Evolutionary conservation across 2,329 filamentous ascomycete genomes (phyloP), one percentile per base, ranked within the genome.

Genomic region (Fusarium beomiforme): DNA sequence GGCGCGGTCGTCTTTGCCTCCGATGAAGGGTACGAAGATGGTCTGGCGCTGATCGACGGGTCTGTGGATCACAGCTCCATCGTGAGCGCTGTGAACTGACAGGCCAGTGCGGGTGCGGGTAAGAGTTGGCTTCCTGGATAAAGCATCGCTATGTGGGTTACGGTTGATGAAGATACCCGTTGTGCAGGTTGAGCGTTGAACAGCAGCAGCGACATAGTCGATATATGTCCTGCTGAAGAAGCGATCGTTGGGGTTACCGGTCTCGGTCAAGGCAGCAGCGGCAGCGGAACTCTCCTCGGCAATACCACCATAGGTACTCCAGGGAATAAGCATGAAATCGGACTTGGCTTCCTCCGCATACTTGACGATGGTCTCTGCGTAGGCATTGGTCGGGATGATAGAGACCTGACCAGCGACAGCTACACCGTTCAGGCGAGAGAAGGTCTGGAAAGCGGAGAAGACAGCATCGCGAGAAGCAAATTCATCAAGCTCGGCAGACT

Each of bases 361-460:
- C 29, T 86, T 87, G 37, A 89, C 85, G 12, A 98, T 84, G 0
- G 93, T 93, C 62, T 95, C 93, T 0, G 94, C 90, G 77, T 94
- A 98, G 0, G 91, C 91, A 14, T 88, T 85, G 59, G 94, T 90
- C 0, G 94, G 93, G 2, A 95, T 90, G 50, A 97, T 89, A 1
- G 92, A 90, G 3, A 97, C 91, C 64, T 91, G 92, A 7, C 94
- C 94, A 7, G 93, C 93, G 19, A 95, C 91, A 1, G 93, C 90
- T 2, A 98, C 87, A 69, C 95, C 93, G 77, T 96, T 90, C 42
- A 97, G 88, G 69, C 92, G 92, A 3, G 93, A 94, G 74, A 98
- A 95, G 0, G 94, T 93, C 50, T 93, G 90, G 86, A 98, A 98
- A 1, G 93, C 93, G 78, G 97, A 97, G 59, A 98, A 90, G 7